Percentiles rank a stretch among this genome's conserved stretches.
phyloP scores from a whole-genome alignment of 805 yeast genomes.

The Monosporozyma aquatica region DNA sequence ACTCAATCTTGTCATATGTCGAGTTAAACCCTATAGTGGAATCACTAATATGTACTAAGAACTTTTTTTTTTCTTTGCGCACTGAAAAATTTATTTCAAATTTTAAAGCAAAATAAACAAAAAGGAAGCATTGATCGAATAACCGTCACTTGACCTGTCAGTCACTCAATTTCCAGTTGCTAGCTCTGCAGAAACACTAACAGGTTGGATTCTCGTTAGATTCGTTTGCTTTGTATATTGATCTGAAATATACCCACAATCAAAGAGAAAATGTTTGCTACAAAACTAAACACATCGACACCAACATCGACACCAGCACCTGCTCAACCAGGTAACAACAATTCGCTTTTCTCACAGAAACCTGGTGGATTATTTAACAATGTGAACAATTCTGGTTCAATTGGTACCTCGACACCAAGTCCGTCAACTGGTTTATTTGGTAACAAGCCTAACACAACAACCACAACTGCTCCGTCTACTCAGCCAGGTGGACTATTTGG shows the following conservation, averaged over 20 bases:
- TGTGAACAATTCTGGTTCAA: conserved; percentile 8
- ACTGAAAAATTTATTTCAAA: conserved; percentile 1
- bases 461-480: conserved; percentile 10
- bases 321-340: conserved; percentile 10
- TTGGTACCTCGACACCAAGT: conserved; percentile 22
- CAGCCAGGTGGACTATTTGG: conserved; percentile 20
- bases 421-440: conserved; percentile 28
- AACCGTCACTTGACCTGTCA: too few species aligned
- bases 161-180: too few species aligned
- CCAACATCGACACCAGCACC: conserved; percentile 29
- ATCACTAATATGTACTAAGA: too few species aligned
- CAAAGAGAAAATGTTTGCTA: conserved; percentile 5
- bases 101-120: neutral
- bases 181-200: too few species aligned
- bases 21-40: too few species aligned
- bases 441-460: too few species aligned
- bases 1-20: too few species aligned
- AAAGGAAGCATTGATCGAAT: neutral
- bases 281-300: conserved; percentile 20
- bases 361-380: conserved; percentile 20
- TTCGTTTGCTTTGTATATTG: neutral
- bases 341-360: conserved; percentile 17
- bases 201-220: too few species aligned
- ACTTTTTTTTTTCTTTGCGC: too few species aligned
- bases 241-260: too few species aligned